Evolutionary conservation across 805 yeast genomes (phyloP), one percentile per base, ranked within the genome.

Genomic region (Hanseniaspora nectarophila): DNA sequence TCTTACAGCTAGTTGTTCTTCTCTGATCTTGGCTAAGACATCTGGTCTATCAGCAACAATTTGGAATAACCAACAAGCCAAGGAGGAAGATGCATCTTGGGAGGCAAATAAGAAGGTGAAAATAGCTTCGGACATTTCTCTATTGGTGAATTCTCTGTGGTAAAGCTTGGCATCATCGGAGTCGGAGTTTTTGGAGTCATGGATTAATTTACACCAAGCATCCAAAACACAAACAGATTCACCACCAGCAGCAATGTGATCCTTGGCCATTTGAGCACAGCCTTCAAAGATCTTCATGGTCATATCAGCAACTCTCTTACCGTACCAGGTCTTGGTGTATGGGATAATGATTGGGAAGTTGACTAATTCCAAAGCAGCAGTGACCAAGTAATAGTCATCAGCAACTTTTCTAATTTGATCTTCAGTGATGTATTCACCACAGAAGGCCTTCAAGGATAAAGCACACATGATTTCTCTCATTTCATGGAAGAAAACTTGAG

Each of bases 1-100:
- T 71, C 97, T 82, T 53, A 92, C 84, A 10, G 72, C 70, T 60
- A 89, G 67, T 73, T 92, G 98, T 70, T 92, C 98, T 67, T 85
- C 85, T 71, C 97, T 84, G 57, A 92, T 77, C 68, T 89, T 89
- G 38, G 68, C 73, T 66, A 80, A 78, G 54, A 92, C 82, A 58
- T 92, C 97, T 38, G 97, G 97, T 63, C 96, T 79, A 67, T 92
- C 98, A 56, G 96, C 89, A 53, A 88, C 81, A 60, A 88, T 78
- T 74, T 92, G 98, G 80, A 90, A 92, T 62, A 92, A 74, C 98
- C 98, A 92, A 69, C 97, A 90, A 57, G 96, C 92, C 60, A 94
- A 81, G 4, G 97, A 86, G 1, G 97, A 88, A 7, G 96, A 85
- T 23, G 98, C 98, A 70, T 92, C 98, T 71, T 92, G 98, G 4